Base-by-base conservation (phyloP, 106 monocot genomes). In the Acanthochlamys bracteata region DNA sequence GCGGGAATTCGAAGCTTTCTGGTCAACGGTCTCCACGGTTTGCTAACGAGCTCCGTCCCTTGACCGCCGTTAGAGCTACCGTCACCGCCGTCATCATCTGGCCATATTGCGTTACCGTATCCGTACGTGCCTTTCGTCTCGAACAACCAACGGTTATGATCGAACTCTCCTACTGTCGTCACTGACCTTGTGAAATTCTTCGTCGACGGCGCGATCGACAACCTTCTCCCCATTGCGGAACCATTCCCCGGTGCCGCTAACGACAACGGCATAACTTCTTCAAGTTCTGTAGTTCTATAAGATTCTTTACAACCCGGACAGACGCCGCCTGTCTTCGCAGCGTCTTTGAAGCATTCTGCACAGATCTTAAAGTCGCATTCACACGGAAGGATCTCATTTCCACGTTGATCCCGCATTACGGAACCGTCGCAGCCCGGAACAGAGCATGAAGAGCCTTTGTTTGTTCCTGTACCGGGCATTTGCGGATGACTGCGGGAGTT, bases 251-350 rank as follows among this genome's bases (percentile, higher is more conserved):
- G 70, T 40, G 63, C 27, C 12, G 80, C 60, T 59, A 75, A 59
- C 3, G 76, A 73, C 15, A 77, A 71, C 46, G 64, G 63, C 25
- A 60, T 57, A 15, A 84, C 24, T 27, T 78, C 82, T 10, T 74
- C 82, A 20, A 78, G 56, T n/a, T 83, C 90, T 4, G 76, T 83
- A 2, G 58, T 69, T 74, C 70, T 78, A 80, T 98, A 98, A 3
- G 70, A 60, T 70, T 98, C 96, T 77, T 98, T 91, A 68, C 96
- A 98, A 0, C 96, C 96, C 0, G 96, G 88, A 63, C 96, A 98
- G 0, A 71, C 16, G 15, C 71, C 80, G 4, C 78, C 85, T 8
- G 21, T 59, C 59, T 80, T 88, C 24, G 73, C 85, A 0, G 88
- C 90, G 68, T 98, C 96, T 20, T 25, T 41, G 78, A 88, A 92